Conservation (phyloP, 805 yeast species). For the Metschnikowia shivogae region DNA sequence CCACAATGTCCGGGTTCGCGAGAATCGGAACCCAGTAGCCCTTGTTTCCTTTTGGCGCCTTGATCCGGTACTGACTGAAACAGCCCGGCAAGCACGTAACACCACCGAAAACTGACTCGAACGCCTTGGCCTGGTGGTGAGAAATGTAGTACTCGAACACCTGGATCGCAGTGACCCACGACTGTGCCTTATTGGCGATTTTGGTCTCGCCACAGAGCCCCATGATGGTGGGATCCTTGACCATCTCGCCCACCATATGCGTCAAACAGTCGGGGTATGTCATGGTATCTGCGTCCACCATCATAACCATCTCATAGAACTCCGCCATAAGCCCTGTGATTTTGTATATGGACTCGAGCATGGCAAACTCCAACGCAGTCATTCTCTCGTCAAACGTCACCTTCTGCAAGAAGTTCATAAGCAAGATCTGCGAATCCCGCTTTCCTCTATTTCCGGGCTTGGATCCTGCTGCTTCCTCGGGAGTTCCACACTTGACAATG, state of each 20-base stretch:
- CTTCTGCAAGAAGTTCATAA: slow-evolving; percentile 86
- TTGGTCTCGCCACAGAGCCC: slow-evolving; percentile 95
- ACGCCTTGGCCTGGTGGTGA: slow-evolving; percentile 91
- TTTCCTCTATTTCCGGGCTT: slow-evolving; percentile 94
- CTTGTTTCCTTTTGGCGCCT: slow-evolving; percentile 72
- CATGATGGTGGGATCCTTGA: slow-evolving; percentile 80
- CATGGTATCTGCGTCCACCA: slow-evolving; percentile 95
- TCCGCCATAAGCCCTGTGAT: slow-evolving; percentile 83
- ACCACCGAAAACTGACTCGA: slow-evolving; percentile 91
- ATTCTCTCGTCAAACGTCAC: slow-evolving; percentile 90
- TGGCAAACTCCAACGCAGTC: slow-evolving; percentile 83
- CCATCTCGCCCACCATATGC: slow-evolving; percentile 88
- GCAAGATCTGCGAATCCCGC: slow-evolving; percentile 87
- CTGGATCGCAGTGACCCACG: slow-evolving; percentile 92
- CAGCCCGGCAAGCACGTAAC: slow-evolving; percentile 97
- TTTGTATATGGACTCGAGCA: slow-evolving; percentile 70
- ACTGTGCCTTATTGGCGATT: slow-evolving; percentile 72
- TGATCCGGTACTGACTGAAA: slow-evolving; percentile 87
- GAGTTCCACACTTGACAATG: slow-evolving; percentile 86
- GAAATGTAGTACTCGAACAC: slow-evolving; percentile 91
- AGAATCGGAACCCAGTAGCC: slow-evolving; percentile 88
- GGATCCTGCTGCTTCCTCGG: slow-evolving; percentile 60
- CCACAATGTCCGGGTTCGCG: slow-evolving; percentile 91
- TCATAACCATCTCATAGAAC: slow-evolving; percentile 72
- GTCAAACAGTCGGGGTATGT: slow-evolving; percentile 83